A percentile compares a stretch with the other conserved stretches of the same genome.
phyloP scores from a whole-genome alignment of 441 rosid species.

The Gossypium davidsonii region DNA sequence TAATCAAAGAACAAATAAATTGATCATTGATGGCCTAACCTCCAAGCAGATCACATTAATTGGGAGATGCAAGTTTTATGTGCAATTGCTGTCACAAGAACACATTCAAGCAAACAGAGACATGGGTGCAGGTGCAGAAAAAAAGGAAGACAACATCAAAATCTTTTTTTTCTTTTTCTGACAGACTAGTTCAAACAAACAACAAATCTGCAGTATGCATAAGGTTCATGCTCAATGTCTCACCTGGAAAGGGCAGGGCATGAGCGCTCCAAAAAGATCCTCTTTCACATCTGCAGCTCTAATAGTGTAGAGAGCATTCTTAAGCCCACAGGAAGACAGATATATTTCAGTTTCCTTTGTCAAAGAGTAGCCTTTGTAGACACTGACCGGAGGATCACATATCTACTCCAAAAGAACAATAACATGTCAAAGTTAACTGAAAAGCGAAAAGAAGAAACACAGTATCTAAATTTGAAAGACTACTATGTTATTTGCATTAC shows the following conservation, averaged over 20 bases:
- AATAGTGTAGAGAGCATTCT: constrained; percentile 61
- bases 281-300: constrained; percentile 61
- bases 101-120: neutral
- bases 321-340: constrained; percentile 62
- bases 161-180: neutral
- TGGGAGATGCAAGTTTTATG: constrained; percentile 2
- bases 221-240: constrained; percentile 5
- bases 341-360: constrained; percentile 49
- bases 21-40: constrained; percentile 2
- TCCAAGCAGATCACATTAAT: neutral
- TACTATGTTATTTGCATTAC: neutral
- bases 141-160: neutral
- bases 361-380: constrained; percentile 63
- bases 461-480: neutral
- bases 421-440: neutral
- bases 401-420: constrained; percentile 32
- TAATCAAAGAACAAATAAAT: neutral
- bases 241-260: constrained; percentile 65
- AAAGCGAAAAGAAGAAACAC: neutral
- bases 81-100: neutral
- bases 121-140: neutral
- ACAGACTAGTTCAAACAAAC: neutral
- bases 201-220: neutral
- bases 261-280: constrained; percentile 63
- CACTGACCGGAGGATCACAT: constrained; percentile 76